phyloP scores from a whole-genome alignment of 1,284 basidiomycete species.

The Limonomyces culmigenus region DNA sequence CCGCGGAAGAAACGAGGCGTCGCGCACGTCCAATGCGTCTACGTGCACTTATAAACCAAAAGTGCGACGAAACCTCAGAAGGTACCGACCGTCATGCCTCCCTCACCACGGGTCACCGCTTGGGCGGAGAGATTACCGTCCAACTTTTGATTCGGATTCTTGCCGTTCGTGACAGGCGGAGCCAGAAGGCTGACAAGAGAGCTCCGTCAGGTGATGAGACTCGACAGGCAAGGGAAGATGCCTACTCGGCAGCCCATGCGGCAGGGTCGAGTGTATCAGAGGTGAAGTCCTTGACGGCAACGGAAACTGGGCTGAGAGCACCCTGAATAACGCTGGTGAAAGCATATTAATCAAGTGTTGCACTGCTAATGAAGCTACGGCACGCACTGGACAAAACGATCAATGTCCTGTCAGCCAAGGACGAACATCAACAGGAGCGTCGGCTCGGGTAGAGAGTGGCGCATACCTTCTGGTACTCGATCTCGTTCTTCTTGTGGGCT shows the following conservation, averaged over 20 bases:
- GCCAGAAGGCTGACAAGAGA: too few relatives aligned
- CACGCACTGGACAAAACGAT: slow-evolving; percentile 14
- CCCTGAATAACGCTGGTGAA: slow-evolving; percentile 6
- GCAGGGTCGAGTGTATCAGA: slow-evolving; percentile 8
- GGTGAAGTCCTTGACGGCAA: slow-evolving; percentile 7
- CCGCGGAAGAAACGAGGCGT: slow-evolving; percentile 10
- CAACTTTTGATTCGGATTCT: slow-evolving; percentile 9
- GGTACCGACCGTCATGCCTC: slow-evolving; percentile 13
- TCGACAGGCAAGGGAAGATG: too few relatives aligned
- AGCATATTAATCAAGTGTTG: not conserved
- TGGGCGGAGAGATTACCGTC: slow-evolving; percentile 10
- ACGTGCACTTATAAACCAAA: not conserved
- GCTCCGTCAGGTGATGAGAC: too few relatives aligned
- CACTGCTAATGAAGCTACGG: not conserved
- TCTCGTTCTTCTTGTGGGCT: slow-evolving; percentile 16
- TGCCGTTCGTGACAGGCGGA: slow-evolving; percentile 5
- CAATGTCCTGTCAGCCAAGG: slow-evolving; percentile 11
- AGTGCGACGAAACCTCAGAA: not conserved
- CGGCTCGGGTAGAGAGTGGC: not conserved
- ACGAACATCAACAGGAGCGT: not conserved
- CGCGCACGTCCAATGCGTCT: slow-evolving; percentile 11
- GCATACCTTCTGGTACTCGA: slow-evolving; percentile 12
- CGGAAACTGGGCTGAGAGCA: slow-evolving; percentile 9
- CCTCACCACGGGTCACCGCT: slow-evolving; percentile 15
- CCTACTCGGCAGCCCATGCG: slow-evolving; percentile 6